Base-by-base conservation (phyloP, 176 grass and related monocot genomes). In the Tuctoria greenei region DNA sequence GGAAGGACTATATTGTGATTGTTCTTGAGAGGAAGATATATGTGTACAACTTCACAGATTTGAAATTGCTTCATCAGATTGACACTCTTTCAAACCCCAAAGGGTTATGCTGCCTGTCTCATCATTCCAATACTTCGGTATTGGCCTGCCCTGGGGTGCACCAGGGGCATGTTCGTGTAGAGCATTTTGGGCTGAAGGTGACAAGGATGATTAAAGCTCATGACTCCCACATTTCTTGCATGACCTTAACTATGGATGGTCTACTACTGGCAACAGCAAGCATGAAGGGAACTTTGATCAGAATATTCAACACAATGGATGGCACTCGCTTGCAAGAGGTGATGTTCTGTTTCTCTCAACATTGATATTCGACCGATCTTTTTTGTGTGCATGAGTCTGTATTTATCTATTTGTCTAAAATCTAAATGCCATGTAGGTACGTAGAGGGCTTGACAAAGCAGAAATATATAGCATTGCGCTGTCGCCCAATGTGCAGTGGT, bases 251-350 rank as follows among this genome's bases (percentile, higher is more conserved):
- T 62, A 78, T 89, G 83, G 94, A 97, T 85, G 94, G 94, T 23
- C 79, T 97, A 65, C 77, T 97, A 66, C 82, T 97, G 47, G 94
- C 88, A 77, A 97, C 90, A 54, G 86, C 94, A 26, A 97, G 94
- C 77, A 78, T 85, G 58, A 93, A 97, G 84, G 94, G 94, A 4
- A 97, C 94, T 74, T 64, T 97, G 52, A 93, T 97, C 67, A 93
- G 94, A 87, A 93, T 97, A 85, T 97, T 97, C 62, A 97, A 97
- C 61, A 97, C 94, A 26, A 84, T 91, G 91, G 94, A 97, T 55
- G 90, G 94, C 50, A 93, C 81, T 75, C 91, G 79, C 63, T 62
- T 97, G 72, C 94, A 97, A 72, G 94, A 97, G 94, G 94, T 91
- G 86, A 21, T 57, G 68, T 75, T 72, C 1, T 49, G 25, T 64